Conservation (phyloP, 495 filamentous ascomycete species). For the Viridothelium virens region DNA sequence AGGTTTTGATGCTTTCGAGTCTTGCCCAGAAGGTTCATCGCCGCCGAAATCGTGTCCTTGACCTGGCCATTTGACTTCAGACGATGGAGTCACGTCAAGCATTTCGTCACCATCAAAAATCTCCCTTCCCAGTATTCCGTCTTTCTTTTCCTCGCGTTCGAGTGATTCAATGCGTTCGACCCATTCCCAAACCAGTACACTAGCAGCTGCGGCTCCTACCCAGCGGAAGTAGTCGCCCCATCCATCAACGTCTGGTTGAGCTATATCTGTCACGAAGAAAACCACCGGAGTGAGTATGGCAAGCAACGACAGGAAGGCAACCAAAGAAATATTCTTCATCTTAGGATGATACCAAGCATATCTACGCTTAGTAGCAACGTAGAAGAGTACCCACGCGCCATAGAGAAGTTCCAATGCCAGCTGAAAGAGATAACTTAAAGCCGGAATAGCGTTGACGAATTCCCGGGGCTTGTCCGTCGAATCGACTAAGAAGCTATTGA, state of each 20-base stretch:
- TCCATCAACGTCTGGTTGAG: slow-evolving; percentile 74
- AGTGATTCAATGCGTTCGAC: slow-evolving; percentile 96
- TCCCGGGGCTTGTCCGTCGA: slow-evolving; percentile 53
- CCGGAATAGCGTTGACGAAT: slow-evolving; percentile 84
- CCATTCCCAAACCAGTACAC: slow-evolving; percentile 99
- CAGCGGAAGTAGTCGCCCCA: slow-evolving; percentile 98
- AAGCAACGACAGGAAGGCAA: slow-evolving; percentile 70
- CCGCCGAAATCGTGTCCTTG: slow-evolving; percentile 23
- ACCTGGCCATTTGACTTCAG: slow-evolving; percentile 50
- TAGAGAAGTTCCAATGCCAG: slow-evolving; percentile 83
- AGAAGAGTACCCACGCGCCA: slow-evolving; percentile 93
- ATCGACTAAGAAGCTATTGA: slow-evolving; percentile 73
- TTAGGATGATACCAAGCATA: slow-evolving; percentile 89
- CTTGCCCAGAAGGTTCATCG: slow-evolving; percentile 2
- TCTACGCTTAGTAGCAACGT: slow-evolving; percentile 80
- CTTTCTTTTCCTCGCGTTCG: slow-evolving; percentile 91
- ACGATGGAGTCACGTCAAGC: slow-evolving; percentile 63
- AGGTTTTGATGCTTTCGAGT: slow-evolving; percentile 10
- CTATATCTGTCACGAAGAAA: slow-evolving; percentile 92
- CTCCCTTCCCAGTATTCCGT: slow-evolving; percentile 87
- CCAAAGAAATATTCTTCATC: slow-evolving; percentile 84
- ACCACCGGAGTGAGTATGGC: slow-evolving; percentile 84
- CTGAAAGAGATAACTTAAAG: slow-evolving; percentile 89
- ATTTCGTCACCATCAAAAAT: slow-evolving; percentile 97
- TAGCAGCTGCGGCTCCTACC: slow-evolving; percentile 93